Percentiles rank a stretch among this genome's conserved stretches.
These are phyloP conservation scores for Pleurostoma richardsiae DNA, from an alignment of 2,329 filamentous ascomycete species.

Conservation along the genomic window DNA sequence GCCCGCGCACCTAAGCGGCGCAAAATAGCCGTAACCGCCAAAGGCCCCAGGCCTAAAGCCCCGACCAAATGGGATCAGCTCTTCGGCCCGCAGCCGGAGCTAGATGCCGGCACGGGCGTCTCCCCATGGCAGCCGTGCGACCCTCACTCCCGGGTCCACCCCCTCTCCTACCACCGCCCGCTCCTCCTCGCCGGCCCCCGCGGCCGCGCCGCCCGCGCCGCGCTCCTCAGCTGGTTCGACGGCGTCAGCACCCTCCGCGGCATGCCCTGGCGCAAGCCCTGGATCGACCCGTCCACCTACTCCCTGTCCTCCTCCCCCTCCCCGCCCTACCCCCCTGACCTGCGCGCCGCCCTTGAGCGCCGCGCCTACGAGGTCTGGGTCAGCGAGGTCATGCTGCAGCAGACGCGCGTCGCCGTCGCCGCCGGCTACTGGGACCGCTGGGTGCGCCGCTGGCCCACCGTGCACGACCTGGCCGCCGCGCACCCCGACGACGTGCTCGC, in stretches of 20 bases:
- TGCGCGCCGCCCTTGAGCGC: slow-evolving; percentile 38
- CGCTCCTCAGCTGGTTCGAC: slow-evolving; percentile 49
- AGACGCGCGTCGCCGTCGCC: slow-evolving; percentile 58
- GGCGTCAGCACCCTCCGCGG: slow-evolving; percentile 36
- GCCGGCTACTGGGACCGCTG: slow-evolving; percentile 60
- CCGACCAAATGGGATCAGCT: too few species aligned
- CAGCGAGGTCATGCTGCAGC: slow-evolving; percentile 63
- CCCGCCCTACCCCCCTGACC: slow-evolving; percentile 13
- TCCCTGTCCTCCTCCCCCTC: slow-evolving; percentile 16
- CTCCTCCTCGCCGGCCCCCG: slow-evolving; percentile 35
- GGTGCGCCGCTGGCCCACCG: slow-evolving; percentile 56
- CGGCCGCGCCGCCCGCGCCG: slow-evolving; percentile 20
- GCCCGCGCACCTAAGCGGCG: too few species aligned
- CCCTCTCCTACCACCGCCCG: slow-evolving; percentile 42
- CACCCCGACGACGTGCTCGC: slow-evolving; percentile 49
- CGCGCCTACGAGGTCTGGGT: slow-evolving; percentile 64
- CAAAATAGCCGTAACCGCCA: too few species aligned
- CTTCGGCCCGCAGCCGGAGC: too few species aligned
- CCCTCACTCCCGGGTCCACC: slow-evolving; percentile 26
- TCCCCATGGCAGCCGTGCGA: slow-evolving; percentile 5
- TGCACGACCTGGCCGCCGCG: slow-evolving; percentile 50
- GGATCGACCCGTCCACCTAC: slow-evolving; percentile 38
- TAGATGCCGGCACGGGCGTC: too few species aligned
- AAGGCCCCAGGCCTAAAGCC: too few species aligned
- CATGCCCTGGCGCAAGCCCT: slow-evolving; percentile 57